A percentile compares a stretch with the other conserved stretches of the same genome.
Conservation (phyloP, 345 rosid genomes). For the Brassica napus region DNA sequence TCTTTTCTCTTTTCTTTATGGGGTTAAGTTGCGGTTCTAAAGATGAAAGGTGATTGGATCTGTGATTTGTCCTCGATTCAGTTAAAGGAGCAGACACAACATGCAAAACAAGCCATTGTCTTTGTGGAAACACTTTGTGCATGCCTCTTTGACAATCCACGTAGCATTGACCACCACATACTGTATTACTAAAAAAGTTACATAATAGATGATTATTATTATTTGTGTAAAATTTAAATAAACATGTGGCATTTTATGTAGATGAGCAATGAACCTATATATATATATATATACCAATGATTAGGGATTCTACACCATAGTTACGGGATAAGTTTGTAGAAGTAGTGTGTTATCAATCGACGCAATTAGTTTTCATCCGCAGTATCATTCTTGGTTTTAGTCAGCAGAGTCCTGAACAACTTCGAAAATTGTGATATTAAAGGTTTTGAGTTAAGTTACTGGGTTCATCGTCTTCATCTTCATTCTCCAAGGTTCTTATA, state of each 20-base stretch:
- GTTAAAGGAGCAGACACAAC: constrained; percentile 41
- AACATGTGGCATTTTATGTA: neutral
- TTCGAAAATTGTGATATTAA: too few relatives aligned
- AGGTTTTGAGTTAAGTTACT: too few relatives aligned
- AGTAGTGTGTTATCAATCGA: neutral
- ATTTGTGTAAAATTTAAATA: neutral
- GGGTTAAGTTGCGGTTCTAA: neutral
- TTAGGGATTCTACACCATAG: neutral
- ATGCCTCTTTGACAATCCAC: constrained; percentile 32
- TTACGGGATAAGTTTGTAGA: neutral
- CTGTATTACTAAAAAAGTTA: neutral
- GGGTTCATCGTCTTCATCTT: too few relatives aligned
- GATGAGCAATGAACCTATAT: neutral
- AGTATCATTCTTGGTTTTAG: too few relatives aligned
- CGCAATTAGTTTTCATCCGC: neutral
- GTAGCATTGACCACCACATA: constrained; percentile 29
- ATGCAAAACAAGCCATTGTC: constrained; percentile 30
- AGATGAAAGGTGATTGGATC: constrained; percentile 27
- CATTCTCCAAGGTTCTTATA: too few relatives aligned
- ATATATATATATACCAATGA: neutral
- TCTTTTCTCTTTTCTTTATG: neutral
- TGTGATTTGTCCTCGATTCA: constrained; percentile 45
- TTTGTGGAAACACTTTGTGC: constrained; percentile 38
- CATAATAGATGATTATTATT: neutral
- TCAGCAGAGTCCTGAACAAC: too few relatives aligned